A percentile compares a stretch with the other conserved stretches of the same genome.
These are phyloP conservation scores for Amanita muscaria DNA, from an alignment of 768 basidiomycete species.

Conservation along the genomic window DNA sequence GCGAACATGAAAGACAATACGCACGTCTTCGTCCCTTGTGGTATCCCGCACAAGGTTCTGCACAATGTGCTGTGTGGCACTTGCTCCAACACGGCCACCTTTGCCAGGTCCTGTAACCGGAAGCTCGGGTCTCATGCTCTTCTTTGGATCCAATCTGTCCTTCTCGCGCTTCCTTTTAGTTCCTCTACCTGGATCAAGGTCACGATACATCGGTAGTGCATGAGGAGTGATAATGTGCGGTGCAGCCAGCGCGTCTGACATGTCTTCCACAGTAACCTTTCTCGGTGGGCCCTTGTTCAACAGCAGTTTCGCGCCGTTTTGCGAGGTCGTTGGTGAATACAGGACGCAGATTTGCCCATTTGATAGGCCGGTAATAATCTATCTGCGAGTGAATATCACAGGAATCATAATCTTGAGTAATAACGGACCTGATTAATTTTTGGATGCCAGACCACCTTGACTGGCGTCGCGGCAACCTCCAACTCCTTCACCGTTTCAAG, in stretches of 20 bases:
- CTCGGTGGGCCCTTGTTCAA: constrained; percentile 81
- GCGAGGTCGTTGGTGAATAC: constrained; percentile 85
- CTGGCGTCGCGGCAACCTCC: constrained; percentile 69
- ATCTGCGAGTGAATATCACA: constrained; percentile 10
- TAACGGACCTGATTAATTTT: constrained; percentile 89
- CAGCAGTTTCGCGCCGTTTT: constrained; percentile 87
- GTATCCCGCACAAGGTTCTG: constrained; percentile 90
- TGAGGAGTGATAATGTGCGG: constrained; percentile 91
- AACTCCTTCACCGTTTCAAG: constrained; percentile 62
- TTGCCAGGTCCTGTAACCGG: constrained; percentile 90
- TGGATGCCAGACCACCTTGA: constrained; percentile 90
- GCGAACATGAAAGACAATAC: constrained; percentile 30
- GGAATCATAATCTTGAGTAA: constrained; percentile 10
- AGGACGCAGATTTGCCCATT: constrained; percentile 83
- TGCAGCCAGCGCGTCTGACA: constrained; percentile 77
- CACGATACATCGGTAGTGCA: constrained; percentile 86
- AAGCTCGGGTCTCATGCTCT: constrained; percentile 86
- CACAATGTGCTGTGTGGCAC: constrained; percentile 94
- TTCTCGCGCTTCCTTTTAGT: constrained; percentile 87
- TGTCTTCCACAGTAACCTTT: constrained; percentile 77
- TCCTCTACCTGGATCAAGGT: constrained; percentile 62
- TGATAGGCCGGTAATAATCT: constrained; percentile 86
- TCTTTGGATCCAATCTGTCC: constrained; percentile 80
- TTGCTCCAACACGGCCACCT: constrained; percentile 92
- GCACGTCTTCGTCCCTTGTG: constrained; percentile 89